These are phyloP conservation scores for Camellia oleifera DNA, from an alignment of 179 eudicot species.

Conservation along the genomic window DNA sequence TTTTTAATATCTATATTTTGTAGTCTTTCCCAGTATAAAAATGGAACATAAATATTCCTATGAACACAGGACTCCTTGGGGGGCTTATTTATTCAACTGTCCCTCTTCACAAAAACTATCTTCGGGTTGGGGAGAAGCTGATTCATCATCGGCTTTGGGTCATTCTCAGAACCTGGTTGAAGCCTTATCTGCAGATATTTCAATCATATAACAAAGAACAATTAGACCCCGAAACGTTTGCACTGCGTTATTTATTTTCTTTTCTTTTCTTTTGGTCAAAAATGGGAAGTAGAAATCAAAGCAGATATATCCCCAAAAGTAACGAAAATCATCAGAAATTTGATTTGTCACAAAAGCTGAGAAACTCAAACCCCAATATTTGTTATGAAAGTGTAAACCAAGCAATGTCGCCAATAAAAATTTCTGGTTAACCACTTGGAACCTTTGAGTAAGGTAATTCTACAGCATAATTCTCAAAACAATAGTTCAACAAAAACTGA, in stretches of 20 bases:
- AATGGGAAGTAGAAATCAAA: not conserved
- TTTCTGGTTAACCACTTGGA: not conserved
- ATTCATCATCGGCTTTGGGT: conserved; percentile 32
- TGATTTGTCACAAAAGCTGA: not conserved
- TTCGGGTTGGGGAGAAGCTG: conserved; percentile 53
- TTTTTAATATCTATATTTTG: no score
- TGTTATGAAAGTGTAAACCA: not conserved
- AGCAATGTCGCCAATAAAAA: not conserved
- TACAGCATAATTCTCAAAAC: no score
- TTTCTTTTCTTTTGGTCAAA: not conserved
- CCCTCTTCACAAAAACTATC: conserved; percentile 36
- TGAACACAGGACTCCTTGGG: not conserved
- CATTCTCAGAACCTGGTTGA: conserved; percentile 25
- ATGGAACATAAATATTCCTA: not conserved
- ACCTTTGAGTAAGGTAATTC: not conserved
- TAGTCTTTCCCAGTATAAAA: not conserved
- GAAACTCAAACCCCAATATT: not conserved
- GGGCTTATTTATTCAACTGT: not conserved
- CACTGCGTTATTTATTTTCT: not conserved
- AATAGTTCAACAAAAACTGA: no score
- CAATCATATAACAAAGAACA: not conserved
- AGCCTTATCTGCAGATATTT: conserved; percentile 37
- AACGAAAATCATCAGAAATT: not conserved
- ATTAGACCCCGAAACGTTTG: not conserved
- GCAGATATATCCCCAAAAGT: not conserved